These are phyloP conservation scores for Acacia melanoxylon DNA, from an alignment of 306 rosid genomes.

Conservation along the genomic window DNA sequence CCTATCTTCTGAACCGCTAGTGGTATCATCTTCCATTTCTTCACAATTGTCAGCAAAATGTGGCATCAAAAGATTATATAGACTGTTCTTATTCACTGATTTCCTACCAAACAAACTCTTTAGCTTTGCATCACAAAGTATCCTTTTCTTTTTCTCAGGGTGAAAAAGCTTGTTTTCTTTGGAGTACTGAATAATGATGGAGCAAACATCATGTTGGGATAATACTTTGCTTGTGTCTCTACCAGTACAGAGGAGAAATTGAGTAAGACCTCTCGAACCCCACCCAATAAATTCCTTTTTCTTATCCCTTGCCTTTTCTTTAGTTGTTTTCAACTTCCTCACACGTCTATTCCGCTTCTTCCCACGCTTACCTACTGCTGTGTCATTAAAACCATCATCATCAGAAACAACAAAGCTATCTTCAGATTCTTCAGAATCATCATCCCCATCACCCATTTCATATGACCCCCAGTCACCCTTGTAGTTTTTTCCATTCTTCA, in stretches of 20 bases:
- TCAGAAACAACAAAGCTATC: slow-evolving; percentile 47
- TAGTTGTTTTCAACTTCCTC: slow-evolving; percentile 35
- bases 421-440: slow-evolving; percentile 42
- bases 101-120: slow-evolving; percentile 55
- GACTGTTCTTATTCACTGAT: slow-evolving; percentile 46
- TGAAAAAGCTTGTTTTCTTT: slow-evolving; percentile 61
- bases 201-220: slow-evolving; percentile 62
- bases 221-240: slow-evolving; percentile 42
- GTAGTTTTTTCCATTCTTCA: slow-evolving; percentile 43
- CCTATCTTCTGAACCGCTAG: slow-evolving; percentile 44
- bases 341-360: slow-evolving; percentile 38
- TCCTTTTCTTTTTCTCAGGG: slow-evolving; percentile 54
- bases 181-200: slow-evolving; percentile 60
- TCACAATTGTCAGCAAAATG: slow-evolving; percentile 70
- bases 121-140: slow-evolving; percentile 59
- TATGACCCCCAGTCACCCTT: slow-evolving; percentile 32
- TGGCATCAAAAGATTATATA: slow-evolving; percentile 46
- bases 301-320: slow-evolving; percentile 43
- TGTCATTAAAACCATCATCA: slow-evolving; percentile 45
- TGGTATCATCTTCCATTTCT: slow-evolving; percentile 44
- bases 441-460: slow-evolving; percentile 39
- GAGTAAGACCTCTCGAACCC: slow-evolving; percentile 62
- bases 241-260: slow-evolving; percentile 57
- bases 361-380: slow-evolving; percentile 25
- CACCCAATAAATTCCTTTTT: slow-evolving; percentile 67